Evolutionary conservation across 129 eudicot genomes (phyloP).

Genomic region (Cynara cardunculus): DNA sequence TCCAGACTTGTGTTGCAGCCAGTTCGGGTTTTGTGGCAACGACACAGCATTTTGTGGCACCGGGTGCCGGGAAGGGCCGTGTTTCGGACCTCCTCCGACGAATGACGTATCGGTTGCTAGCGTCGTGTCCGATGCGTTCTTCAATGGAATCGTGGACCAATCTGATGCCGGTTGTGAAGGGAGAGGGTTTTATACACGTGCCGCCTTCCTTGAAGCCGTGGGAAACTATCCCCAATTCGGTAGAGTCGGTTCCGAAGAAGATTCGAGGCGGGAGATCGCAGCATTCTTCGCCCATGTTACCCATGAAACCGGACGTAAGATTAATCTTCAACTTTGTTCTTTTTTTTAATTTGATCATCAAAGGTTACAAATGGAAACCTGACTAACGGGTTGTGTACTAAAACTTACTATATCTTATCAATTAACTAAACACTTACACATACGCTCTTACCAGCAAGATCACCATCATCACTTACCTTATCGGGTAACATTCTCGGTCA

Average conservation of each 20-base stretch:
- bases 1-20: slow-evolving; percentile 13
- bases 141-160: slow-evolving; percentile 32
- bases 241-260: slow-evolving; percentile 36
- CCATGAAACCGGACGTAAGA: slow-evolving; percentile 50
- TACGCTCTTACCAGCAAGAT: no score
- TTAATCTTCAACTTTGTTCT: neutral
- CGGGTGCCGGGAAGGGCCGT: slow-evolving; percentile 18
- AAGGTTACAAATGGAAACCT: neutral
- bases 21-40: slow-evolving; percentile 13
- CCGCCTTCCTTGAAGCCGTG: slow-evolving; percentile 28
- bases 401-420: neutral
- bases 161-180: slow-evolving; percentile 22
- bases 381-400: neutral
- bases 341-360: neutral
- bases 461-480: no score
- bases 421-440: neutral
- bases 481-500: neutral
- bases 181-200: slow-evolving; percentile 26
- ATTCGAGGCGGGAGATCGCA: slow-evolving; percentile 44
- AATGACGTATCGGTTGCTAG: slow-evolving; percentile 22
- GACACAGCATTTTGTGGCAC: neutral
- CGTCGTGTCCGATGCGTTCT: slow-evolving; percentile 38
- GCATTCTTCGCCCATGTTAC: slow-evolving; percentile 51
- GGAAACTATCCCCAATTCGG: slow-evolving; percentile 26
- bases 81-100: slow-evolving; percentile 5